phyloP scores from a whole-genome alignment of 2,329 filamentous ascomycete species.

The Arthrobotrys pseudoclavata region DNA sequence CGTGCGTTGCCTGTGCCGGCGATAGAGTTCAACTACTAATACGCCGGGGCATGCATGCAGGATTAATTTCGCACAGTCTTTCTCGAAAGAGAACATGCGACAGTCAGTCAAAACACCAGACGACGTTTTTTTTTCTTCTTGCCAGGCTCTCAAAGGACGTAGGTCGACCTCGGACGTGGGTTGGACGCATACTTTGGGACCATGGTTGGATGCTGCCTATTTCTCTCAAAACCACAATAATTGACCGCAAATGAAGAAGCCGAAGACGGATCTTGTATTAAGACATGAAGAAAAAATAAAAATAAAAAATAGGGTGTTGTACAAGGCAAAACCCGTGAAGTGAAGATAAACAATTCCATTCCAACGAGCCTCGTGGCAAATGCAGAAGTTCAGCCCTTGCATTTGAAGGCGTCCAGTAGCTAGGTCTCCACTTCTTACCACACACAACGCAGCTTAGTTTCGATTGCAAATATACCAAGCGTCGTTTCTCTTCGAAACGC shows the following conservation, averaged over 20 bases:
- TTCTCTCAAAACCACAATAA: constrained; percentile 40
- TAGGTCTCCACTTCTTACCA: constrained; percentile 51
- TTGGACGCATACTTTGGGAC: constrained; percentile 17
- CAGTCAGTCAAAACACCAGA: constrained; percentile 35
- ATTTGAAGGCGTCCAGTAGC: constrained; percentile 38
- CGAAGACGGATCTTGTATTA: constrained; percentile 22
- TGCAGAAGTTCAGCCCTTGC: constrained; percentile 39
- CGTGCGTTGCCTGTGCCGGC: constrained; percentile 25
- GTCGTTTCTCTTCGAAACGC: constrained; percentile 13
- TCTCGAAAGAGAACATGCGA: constrained; percentile 52
- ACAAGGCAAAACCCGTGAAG: constrained; percentile 20
- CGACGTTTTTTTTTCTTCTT: constrained; percentile 26
- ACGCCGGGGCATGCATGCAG: constrained; percentile 47
- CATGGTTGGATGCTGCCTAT: constrained; percentile 28
- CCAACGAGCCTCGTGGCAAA: constrained; percentile 45
- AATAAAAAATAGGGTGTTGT: neutral
- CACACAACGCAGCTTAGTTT: constrained; percentile 46
- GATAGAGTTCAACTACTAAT: constrained; percentile 47
- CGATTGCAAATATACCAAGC: constrained; percentile 1
- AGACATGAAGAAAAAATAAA: constrained; percentile 1
- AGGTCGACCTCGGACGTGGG: constrained; percentile 23
- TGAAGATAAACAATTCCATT: constrained; percentile 26
- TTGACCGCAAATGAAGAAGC: constrained; percentile 45
- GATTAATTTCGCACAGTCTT: constrained; percentile 55
- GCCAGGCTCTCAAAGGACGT: neutral